Evolutionary conservation across 495 filamentous ascomycete genomes (phyloP).

Genomic region (Penicillium diatomitis): DNA sequence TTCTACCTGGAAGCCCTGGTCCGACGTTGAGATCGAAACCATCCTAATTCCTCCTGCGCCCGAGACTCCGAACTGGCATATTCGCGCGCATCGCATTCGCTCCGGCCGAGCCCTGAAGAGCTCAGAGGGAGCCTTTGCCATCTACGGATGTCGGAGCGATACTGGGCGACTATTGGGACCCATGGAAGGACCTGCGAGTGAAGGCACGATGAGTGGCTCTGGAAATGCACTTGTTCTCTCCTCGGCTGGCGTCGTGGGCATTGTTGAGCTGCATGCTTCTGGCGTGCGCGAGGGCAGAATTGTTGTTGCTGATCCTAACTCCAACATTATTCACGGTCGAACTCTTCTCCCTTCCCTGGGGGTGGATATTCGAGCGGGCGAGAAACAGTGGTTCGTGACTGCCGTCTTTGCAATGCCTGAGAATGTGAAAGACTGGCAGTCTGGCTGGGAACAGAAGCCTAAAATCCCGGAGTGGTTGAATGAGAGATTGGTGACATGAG

Average conservation of each 20-base stretch:
- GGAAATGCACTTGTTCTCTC: constrained; percentile 55
- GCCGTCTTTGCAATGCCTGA: constrained; percentile 42
- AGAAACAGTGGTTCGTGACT: constrained; percentile 38
- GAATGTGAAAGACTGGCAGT: neutral
- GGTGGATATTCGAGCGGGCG: constrained; percentile 23
- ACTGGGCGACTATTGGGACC: constrained; percentile 51
- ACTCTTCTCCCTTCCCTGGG: constrained; percentile 59
- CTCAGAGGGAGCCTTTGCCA: constrained; percentile 63
- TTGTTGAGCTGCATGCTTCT: constrained; percentile 45
- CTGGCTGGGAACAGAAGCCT: constrained; percentile 4
- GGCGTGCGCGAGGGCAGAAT: constrained; percentile 44
- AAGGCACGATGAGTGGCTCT: constrained; percentile 45
- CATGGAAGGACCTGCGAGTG: constrained; percentile 39
- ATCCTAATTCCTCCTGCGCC: constrained; percentile 51
- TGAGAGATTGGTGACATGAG: neutral
- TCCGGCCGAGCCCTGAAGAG: constrained; percentile 52
- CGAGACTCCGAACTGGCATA: constrained; percentile 54
- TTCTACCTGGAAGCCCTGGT: constrained; percentile 58
- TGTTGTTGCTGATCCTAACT: constrained; percentile 69
- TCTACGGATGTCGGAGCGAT: constrained; percentile 48
- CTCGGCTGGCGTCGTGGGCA: constrained; percentile 57
- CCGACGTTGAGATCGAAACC: constrained; percentile 54
- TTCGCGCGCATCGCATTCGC: constrained; percentile 53
- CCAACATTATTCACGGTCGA: constrained; percentile 61
- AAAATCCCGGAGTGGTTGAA: constrained; percentile 5